Conservation (phyloP, 495 filamentous ascomycete species). For the Chaetomium cochliodes region DNA sequence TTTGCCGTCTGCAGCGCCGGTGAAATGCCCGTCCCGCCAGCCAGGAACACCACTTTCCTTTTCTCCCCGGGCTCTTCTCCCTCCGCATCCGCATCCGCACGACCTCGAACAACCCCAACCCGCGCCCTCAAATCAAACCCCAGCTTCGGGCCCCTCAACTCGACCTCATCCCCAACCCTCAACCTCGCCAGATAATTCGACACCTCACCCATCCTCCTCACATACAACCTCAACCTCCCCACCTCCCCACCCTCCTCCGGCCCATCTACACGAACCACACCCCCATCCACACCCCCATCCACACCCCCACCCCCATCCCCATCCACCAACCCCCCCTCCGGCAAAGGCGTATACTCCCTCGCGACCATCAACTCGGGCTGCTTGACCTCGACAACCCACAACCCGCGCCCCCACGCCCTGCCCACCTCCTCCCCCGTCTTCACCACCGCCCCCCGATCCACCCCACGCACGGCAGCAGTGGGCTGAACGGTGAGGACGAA, state of each 20-base stretch:
- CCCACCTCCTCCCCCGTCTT: conserved; percentile 4
- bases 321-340: conserved; percentile 54
- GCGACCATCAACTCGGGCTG: conserved; percentile 91
- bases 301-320: background rate
- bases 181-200: conserved; percentile 69
- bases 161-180: conserved; percentile 58
- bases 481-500: conserved; percentile 70
- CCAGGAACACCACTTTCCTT: conserved; percentile 69
- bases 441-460: background rate
- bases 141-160: conserved; percentile 72
- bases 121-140: conserved; percentile 63
- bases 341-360: conserved; percentile 84
- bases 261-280: no score
- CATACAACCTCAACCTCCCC: conserved; percentile 45
- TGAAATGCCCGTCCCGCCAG: conserved; percentile 91
- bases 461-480: background rate
- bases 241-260: background rate
- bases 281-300: no score
- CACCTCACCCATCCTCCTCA: conserved; percentile 51
- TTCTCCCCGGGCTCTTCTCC: background rate
- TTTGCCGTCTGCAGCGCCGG: conserved; percentile 79
- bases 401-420: conserved; percentile 48
- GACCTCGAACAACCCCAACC: conserved; percentile 30
- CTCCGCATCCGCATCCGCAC: background rate
- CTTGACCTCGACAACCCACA: conserved; percentile 89